phyloP scores from a whole-genome alignment of 352 stramenopile genomes.

The Chrysophaeum taylorii region DNA sequence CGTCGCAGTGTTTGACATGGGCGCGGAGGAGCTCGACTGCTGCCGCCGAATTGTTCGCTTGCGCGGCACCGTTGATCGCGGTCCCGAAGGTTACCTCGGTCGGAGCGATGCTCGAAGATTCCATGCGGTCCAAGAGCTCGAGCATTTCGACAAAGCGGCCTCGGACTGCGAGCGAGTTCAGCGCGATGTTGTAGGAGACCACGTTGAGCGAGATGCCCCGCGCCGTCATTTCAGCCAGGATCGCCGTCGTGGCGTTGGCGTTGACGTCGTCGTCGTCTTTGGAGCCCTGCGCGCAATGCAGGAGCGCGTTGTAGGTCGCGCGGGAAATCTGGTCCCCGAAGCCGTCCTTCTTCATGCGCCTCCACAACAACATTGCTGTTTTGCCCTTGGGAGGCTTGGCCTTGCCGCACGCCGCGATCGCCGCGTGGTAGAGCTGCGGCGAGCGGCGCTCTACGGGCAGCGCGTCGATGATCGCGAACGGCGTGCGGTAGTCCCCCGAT shows the following conservation, averaged over 20 bases:
- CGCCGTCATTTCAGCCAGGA: background rate
- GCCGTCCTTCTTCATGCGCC: constrained; percentile 10
- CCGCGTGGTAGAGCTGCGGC: constrained; percentile 3
- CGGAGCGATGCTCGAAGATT: background rate
- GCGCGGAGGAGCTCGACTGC: constrained; percentile 3
- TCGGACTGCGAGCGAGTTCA: background rate
- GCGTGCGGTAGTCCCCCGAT: background rate
- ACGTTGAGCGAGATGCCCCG: constrained; percentile 8
- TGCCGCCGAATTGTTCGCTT: background rate
- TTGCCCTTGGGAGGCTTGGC: background rate
- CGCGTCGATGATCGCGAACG: background rate
- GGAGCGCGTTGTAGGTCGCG: constrained; percentile 7
- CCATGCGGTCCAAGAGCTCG: background rate
- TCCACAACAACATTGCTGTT: constrained; percentile 1
- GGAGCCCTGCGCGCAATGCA: background rate
- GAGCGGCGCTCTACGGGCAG: background rate
- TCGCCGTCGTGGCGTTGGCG: constrained; percentile 4
- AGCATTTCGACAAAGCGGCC: constrained; percentile 1
- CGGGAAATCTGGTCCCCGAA: background rate
- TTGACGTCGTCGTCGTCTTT: no score
- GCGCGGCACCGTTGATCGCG: constrained; percentile 9
- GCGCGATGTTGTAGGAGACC: constrained; percentile 14
- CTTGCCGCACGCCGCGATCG: constrained; percentile 11
- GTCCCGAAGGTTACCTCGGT: constrained; percentile 10
- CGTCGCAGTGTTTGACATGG: no score